Conservation (phyloP, 2,329 filamentous ascomycete species). For the Colletotrichum navitas region DNA sequence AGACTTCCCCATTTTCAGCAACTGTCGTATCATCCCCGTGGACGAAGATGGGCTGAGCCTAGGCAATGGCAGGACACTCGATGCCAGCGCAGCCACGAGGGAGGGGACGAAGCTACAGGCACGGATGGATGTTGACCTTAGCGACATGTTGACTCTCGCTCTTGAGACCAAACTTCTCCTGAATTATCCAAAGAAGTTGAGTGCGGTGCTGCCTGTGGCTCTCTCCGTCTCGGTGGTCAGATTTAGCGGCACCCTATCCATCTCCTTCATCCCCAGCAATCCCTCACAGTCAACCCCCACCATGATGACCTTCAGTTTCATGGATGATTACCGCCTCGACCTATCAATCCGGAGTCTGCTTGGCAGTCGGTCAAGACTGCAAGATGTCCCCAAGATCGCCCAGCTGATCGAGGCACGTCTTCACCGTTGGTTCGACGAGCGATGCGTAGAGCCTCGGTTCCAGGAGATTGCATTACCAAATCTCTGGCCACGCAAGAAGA, state of each 20-base stretch:
- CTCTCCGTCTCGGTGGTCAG: slow-evolving; percentile 91
- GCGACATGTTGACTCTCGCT: slow-evolving; percentile 94
- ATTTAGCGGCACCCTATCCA: slow-evolving; percentile 93
- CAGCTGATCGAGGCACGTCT: slow-evolving; percentile 84
- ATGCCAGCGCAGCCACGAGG: slow-evolving; percentile 64
- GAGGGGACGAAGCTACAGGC: slow-evolving; percentile 87
- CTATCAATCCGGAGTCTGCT: slow-evolving; percentile 85
- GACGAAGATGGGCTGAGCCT: slow-evolving; percentile 79
- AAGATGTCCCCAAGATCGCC: slow-evolving; percentile 90
- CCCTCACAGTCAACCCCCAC: slow-evolving; percentile 79
- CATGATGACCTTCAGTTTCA: slow-evolving; percentile 93
- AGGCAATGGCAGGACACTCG: slow-evolving; percentile 63
- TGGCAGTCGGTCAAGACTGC: slow-evolving; percentile 81
- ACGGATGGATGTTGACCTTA: slow-evolving; percentile 95
- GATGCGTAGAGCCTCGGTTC: slow-evolving; percentile 86
- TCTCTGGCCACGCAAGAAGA: slow-evolving; percentile 87
- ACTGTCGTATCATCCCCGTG: slow-evolving; percentile 94
- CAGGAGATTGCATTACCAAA: slow-evolving; percentile 88
- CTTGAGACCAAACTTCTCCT: slow-evolving; percentile 94
- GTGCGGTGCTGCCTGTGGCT: slow-evolving; percentile 91
- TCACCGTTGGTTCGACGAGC: slow-evolving; percentile 89
- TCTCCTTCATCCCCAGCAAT: slow-evolving; percentile 89
- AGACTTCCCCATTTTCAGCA: slow-evolving; percentile 98
- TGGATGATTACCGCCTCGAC: slow-evolving; percentile 88
- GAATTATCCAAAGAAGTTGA: slow-evolving; percentile 92